Evolutionary conservation across 1,139 yeast genomes (phyloP).

Genomic region (Lodderomyces beijingensis): DNA sequence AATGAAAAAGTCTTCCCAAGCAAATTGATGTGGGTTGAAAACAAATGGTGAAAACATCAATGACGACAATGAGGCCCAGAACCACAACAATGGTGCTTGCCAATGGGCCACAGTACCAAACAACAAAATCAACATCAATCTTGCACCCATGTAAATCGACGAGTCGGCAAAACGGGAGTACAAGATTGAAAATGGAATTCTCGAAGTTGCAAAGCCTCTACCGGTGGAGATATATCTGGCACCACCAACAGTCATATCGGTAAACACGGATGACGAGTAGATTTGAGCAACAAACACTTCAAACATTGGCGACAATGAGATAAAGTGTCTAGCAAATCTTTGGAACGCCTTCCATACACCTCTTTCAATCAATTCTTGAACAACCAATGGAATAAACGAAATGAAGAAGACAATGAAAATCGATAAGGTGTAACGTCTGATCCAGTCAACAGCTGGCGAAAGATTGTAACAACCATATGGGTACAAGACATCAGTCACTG

Average conservation of each 20-base stretch:
- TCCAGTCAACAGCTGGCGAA: constrained; percentile 90
- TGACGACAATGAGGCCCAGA: constrained; percentile 94
- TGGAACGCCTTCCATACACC: constrained; percentile 95
- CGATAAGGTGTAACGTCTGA: constrained; percentile 94
- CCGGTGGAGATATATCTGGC: constrained; percentile 99
- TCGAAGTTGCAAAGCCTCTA: constrained; percentile 98
- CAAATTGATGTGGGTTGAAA: constrained; percentile 97
- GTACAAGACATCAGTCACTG: constrained; percentile 75
- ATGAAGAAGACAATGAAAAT: constrained; percentile 98
- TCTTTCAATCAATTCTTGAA: constrained; percentile 95
- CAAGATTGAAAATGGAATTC: constrained; percentile 93
- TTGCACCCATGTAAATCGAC: constrained; percentile 94
- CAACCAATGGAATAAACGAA: constrained; percentile 91
- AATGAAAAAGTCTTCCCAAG: constrained; percentile 98
- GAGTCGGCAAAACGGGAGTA: constrained; percentile 97
- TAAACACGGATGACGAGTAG: constrained; percentile 83
- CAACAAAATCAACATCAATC: constrained; percentile 81
- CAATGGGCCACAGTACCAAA: constrained; percentile 92
- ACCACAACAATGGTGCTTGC: constrained; percentile 97
- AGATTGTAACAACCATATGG: constrained; percentile 96
- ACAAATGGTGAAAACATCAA: constrained; percentile 90
- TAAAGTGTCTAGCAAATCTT: constrained; percentile 85
- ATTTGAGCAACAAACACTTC: constrained; percentile 99
- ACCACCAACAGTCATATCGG: constrained; percentile 97
- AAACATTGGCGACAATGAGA: constrained; percentile 91